These are phyloP conservation scores for Suhomyces kilbournensis DNA, from an alignment of 805 yeast species.

Conservation along the genomic window DNA sequence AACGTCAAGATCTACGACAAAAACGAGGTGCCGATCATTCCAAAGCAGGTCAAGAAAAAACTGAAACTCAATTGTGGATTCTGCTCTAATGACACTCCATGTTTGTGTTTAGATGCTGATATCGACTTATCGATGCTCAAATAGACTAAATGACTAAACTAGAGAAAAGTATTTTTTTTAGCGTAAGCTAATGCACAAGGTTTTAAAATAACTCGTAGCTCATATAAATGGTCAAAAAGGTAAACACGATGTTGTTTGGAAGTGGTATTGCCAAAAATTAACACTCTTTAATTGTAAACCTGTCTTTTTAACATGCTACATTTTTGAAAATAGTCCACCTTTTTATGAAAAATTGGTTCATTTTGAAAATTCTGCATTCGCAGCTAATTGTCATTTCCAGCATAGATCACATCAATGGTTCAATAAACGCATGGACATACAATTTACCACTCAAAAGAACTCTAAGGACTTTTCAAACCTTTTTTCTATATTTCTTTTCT, in stretches of 20 bases:
- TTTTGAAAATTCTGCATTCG: background rate
- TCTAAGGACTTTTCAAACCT: too few species aligned
- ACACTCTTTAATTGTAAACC: too few species aligned
- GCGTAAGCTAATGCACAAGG: too few species aligned
- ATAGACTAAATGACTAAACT: background rate
- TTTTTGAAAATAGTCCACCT: too few species aligned
- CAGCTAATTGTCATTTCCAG: background rate
- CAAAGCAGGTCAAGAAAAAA: conserved; percentile 12
- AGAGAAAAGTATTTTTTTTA: background rate
- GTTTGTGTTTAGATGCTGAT: conserved; percentile 42
- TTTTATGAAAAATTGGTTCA: background rate
- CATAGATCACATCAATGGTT: background rate
- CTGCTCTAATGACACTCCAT: conserved; percentile 38
- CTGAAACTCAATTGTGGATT: conserved; percentile 31
- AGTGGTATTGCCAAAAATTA: too few species aligned
- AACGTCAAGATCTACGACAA: conserved; percentile 10
- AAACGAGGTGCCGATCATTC: conserved; percentile 1
- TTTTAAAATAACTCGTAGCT: too few species aligned
- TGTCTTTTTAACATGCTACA: too few species aligned
- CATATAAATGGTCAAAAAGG: too few species aligned
- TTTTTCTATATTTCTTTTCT: too few species aligned
- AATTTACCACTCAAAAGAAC: too few species aligned
- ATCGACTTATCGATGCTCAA: conserved; percentile 8
- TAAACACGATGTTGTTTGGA: too few species aligned
- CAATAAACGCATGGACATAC: too few species aligned